phyloP scores from a whole-genome alignment of 164 flowering plant species.

The Chimonanthus salicifolius region DNA sequence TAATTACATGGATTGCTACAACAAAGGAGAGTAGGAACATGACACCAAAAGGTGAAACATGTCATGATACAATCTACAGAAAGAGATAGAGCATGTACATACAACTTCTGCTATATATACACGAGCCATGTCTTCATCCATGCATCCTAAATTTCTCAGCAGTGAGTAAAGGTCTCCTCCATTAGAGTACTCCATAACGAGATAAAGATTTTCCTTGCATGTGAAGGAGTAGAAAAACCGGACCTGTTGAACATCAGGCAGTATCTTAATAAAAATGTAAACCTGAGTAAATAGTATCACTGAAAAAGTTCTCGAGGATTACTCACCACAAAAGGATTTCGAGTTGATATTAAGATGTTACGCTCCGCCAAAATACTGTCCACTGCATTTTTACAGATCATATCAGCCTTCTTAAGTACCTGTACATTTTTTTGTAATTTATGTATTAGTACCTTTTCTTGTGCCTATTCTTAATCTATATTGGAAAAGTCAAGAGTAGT shows the following conservation, averaged over 20 bases:
- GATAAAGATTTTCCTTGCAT: conserved; percentile 94
- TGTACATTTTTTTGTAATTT: conserved; percentile 14
- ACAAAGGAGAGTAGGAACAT: not conserved
- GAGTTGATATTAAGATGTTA: conserved; percentile 78
- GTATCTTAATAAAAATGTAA: too few relatives aligned
- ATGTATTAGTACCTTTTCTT: not conserved
- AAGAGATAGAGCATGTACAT: conserved; percentile 23
- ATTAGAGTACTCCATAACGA: conserved; percentile 97
- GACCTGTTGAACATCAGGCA: conserved; percentile 39
- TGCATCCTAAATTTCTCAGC: conserved; percentile 82
- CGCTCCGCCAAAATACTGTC: conserved; percentile 99
- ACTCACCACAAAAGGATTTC: conserved; percentile 98
- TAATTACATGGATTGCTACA: not conserved
- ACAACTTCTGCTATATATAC: conserved; percentile 94
- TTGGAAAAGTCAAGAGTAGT: too few relatives aligned
- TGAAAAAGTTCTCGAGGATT: conserved; percentile 6
- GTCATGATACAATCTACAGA: not conserved
- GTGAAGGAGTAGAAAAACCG: conserved; percentile 99
- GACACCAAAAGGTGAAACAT: not conserved
- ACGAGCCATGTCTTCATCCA: conserved; percentile 95
- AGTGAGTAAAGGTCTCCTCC: conserved; percentile 97
- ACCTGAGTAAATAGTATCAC: not conserved
- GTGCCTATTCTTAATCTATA: not conserved
- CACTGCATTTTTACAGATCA: conserved; percentile 96
- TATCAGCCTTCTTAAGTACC: conserved; percentile 94